Evolutionary conservation across 371 early-diverging fungal species (phyloP).

Genomic region (Thermomucor indicae-seudaticae): DNA sequence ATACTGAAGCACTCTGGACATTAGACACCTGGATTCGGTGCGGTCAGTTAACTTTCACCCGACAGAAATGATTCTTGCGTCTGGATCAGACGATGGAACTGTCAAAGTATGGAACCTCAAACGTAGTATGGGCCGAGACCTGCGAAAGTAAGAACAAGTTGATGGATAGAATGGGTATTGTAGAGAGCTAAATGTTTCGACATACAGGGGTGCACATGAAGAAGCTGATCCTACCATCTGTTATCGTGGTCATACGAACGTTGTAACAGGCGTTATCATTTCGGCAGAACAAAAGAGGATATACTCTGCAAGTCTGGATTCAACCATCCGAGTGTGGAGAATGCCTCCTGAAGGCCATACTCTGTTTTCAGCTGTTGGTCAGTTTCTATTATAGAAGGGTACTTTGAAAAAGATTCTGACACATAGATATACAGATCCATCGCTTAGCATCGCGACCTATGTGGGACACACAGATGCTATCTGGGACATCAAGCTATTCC

Average conservation of each 20-base stretch:
- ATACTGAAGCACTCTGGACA: background rate
- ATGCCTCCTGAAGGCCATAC: slow-evolving; percentile 59
- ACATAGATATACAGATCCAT: slow-evolving; percentile 41
- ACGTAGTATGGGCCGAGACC: slow-evolving; percentile 32
- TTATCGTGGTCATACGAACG: slow-evolving; percentile 76
- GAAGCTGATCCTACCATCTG: slow-evolving; percentile 75
- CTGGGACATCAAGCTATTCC: slow-evolving; percentile 80
- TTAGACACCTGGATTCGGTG: slow-evolving; percentile 80
- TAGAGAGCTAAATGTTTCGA: background rate
- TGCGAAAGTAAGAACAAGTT: slow-evolving; percentile 33
- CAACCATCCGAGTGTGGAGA: slow-evolving; percentile 73
- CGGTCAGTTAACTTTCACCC: slow-evolving; percentile 71
- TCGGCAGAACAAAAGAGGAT: slow-evolving; percentile 53
- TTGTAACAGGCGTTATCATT: slow-evolving; percentile 68
- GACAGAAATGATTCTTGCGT: slow-evolving; percentile 53
- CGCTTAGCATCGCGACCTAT: slow-evolving; percentile 53
- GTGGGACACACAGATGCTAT: slow-evolving; percentile 83
- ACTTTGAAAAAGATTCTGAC: background rate
- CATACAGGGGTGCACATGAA: slow-evolving; percentile 14
- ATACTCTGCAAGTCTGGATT: slow-evolving; percentile 75
- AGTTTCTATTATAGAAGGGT: slow-evolving; percentile 3
- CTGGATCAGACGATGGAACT: slow-evolving; percentile 84
- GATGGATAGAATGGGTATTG: background rate
- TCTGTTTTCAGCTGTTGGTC: slow-evolving; percentile 53
- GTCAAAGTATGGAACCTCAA: slow-evolving; percentile 75